Percentiles rank a stretch among this genome's conserved stretches.
These are phyloP conservation scores for Pseudogymnoascus verrucosus DNA, from an alignment of 2,329 filamentous ascomycete genomes.

Conservation along the genomic window DNA sequence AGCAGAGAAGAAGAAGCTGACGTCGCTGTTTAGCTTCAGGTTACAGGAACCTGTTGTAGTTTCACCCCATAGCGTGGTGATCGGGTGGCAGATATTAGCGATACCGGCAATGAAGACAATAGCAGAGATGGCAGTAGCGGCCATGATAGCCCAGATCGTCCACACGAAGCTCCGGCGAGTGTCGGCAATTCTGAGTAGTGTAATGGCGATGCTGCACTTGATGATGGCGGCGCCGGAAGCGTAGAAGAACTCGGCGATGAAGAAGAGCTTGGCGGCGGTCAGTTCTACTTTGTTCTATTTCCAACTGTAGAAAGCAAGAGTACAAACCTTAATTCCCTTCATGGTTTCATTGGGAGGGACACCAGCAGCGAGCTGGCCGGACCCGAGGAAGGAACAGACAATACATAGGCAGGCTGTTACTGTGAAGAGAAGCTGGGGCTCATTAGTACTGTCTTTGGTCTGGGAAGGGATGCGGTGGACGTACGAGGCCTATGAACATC, in stretches of 20 bases:
- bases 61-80: constrained; percentile 27
- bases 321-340: constrained; percentile 19
- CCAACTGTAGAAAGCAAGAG: background rate
- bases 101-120: constrained; percentile 25
- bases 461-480: background rate
- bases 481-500: constrained; percentile 24
- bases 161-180: constrained; percentile 23
- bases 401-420: constrained; percentile 24
- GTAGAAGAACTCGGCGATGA: constrained; percentile 34
- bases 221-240: constrained; percentile 26
- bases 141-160: constrained; percentile 24
- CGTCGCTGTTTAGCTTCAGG: constrained; percentile 24
- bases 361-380: constrained; percentile 20
- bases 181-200: constrained; percentile 27
- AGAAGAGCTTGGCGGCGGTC: constrained; percentile 25
- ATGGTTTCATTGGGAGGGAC: constrained; percentile 16
- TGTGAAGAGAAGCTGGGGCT: constrained; percentile 22
- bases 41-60: constrained; percentile 24
- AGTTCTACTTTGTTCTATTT: constrained; percentile 8
- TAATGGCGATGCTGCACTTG: constrained; percentile 27
- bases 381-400: constrained; percentile 23
- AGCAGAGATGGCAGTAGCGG: constrained; percentile 17
- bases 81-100: constrained; percentile 28
- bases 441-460: constrained; percentile 10
- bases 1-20: constrained; percentile 30